Conservation (phyloP, 2,329 filamentous ascomycete genomes). For the Fusarium odoratissimum region DNA sequence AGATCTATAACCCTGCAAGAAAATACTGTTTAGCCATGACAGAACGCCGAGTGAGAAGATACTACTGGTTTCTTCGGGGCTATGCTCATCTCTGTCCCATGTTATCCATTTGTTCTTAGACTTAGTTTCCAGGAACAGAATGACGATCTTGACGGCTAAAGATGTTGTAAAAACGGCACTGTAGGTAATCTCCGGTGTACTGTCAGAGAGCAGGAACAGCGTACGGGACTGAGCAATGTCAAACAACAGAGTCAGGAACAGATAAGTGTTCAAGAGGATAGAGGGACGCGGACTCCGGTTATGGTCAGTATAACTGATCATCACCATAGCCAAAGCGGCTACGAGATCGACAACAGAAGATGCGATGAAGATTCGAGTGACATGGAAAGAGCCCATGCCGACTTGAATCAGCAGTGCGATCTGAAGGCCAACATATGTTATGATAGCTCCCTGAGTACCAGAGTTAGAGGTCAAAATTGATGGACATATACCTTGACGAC, state of each 20-base stretch:
- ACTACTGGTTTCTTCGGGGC: conserved; percentile 52
- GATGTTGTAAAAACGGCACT: conserved; percentile 50
- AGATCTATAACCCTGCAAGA: conserved; percentile 50
- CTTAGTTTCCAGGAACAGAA: conserved; percentile 53
- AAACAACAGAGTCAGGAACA: conserved; percentile 56
- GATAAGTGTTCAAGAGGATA: conserved; percentile 53
- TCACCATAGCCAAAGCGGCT: conserved; percentile 42
- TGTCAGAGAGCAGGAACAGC: conserved; percentile 50
- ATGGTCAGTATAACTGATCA: conserved; percentile 52
- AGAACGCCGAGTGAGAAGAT: conserved; percentile 48
- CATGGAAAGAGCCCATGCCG: not conserved
- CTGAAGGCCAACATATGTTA: not conserved
- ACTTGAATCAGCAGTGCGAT: not conserved
- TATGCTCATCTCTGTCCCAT: conserved; percentile 52
- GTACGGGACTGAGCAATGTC: conserved; percentile 58
- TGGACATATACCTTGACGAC: not conserved
- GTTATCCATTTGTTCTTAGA: conserved; percentile 53
- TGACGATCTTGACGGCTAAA: conserved; percentile 48
- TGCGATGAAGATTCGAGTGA: not conserved
- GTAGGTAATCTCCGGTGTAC: conserved; percentile 21
- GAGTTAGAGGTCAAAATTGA: not conserved
- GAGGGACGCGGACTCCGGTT: conserved; percentile 55
- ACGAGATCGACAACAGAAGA: conserved; percentile 39
- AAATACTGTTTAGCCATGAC: conserved; percentile 52
- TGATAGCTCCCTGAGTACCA: not conserved